Conservation (phyloP, 305 asterid genomes). For the Solanum hybrid region DNA sequence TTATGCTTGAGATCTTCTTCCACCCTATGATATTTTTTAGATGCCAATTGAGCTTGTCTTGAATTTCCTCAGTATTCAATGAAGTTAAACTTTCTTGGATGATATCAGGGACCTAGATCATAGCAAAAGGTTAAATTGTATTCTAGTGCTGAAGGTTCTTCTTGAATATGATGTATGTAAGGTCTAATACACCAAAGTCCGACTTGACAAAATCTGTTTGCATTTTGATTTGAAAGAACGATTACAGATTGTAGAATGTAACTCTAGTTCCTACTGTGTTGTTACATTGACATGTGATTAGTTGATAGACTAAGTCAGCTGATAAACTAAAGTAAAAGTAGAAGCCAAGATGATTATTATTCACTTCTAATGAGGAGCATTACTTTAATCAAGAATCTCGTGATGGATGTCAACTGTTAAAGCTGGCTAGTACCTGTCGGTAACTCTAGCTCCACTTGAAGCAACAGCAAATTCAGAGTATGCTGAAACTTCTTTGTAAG, state of each 20-base stretch:
- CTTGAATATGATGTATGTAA: not conserved
- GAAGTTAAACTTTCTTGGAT: not conserved
- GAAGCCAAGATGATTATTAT: not conserved
- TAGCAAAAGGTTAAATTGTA: not conserved
- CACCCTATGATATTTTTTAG: not conserved
- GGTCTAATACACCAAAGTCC: not conserved
- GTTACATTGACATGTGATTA: not conserved
- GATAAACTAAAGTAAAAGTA: not conserved
- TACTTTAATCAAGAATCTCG: not conserved
- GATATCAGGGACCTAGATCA: not conserved
- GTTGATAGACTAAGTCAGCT: not conserved
- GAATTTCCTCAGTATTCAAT: not conserved
- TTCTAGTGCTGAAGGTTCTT: not conserved
- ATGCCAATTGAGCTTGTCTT: not conserved
- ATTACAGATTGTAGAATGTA: not conserved
- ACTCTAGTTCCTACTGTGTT: not conserved
- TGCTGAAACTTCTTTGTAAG: not conserved
- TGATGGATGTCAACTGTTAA: not conserved
- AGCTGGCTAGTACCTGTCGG: not conserved
- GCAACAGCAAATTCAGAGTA: not conserved
- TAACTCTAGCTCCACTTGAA: not conserved
- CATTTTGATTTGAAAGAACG: not conserved
- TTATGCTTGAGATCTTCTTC: not conserved
- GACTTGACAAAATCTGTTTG: not conserved
- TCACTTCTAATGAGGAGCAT: not conserved